Conservation (phyloP, 495 filamentous ascomycete species). For the Penicillium crystallinum region DNA sequence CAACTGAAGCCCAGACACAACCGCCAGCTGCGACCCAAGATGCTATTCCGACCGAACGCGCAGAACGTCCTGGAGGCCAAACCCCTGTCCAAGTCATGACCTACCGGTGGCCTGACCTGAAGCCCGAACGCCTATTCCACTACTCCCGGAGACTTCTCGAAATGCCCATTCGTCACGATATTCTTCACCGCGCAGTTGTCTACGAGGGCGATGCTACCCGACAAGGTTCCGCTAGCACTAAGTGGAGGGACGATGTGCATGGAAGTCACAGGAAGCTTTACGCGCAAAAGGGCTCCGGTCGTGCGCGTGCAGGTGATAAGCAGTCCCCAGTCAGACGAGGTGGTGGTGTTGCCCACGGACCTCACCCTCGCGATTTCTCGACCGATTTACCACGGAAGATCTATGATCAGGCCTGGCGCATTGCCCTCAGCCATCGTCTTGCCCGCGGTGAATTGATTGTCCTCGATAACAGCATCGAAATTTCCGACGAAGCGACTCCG, state of each 20-base stretch:
- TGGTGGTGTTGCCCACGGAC: conserved; percentile 82
- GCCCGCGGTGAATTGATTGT: conserved; percentile 79
- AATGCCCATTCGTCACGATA: conserved; percentile 82
- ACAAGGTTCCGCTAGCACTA: conserved; percentile 79
- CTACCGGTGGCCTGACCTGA: conserved; percentile 85
- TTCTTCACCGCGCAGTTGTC: conserved; percentile 86
- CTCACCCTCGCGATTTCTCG: conserved; percentile 82
- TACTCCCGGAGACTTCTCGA: conserved; percentile 78
- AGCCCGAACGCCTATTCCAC: conserved; percentile 71
- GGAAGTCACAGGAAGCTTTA: conserved; percentile 73
- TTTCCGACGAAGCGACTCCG: conserved; percentile 48
- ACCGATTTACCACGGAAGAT: conserved; percentile 80
- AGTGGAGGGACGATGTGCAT: conserved; percentile 77
- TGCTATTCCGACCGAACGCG: background rate
- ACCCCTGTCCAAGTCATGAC: conserved; percentile 67
- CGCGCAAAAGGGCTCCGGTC: conserved; percentile 80
- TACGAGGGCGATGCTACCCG: conserved; percentile 90
- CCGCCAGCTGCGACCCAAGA: background rate
- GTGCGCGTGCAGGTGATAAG: conserved; percentile 70
- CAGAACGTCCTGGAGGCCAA: conserved; percentile 17
- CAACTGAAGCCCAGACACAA: conserved; percentile 55
- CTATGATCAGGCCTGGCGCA: conserved; percentile 95
- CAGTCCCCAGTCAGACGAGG: conserved; percentile 80
- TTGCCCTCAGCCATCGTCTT: conserved; percentile 87
- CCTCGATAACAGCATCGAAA: conserved; percentile 64